phyloP scores from a whole-genome alignment of 805 yeast genomes.

The Millerozyma miso region DNA sequence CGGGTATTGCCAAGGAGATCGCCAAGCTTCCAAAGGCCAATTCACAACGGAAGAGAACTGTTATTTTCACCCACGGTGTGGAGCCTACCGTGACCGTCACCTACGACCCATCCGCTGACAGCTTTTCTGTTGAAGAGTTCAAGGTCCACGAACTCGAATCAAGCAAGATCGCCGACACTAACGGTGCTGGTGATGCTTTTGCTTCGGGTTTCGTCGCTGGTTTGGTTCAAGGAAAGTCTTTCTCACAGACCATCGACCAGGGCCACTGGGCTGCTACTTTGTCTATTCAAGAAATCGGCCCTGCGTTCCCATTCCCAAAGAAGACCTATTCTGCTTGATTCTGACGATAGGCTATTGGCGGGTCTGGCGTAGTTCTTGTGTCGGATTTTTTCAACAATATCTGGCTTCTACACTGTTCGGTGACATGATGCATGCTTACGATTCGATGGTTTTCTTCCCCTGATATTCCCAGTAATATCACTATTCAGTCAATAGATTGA shows the following conservation, averaged over 20 bases:
- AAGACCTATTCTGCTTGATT: slow-evolving; percentile 38
- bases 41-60: slow-evolving; percentile 68
- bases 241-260: slow-evolving; percentile 62
- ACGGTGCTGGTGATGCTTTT: slow-evolving; percentile 99
- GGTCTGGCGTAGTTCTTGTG: not conserved
- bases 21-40: slow-evolving; percentile 77
- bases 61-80: slow-evolving; percentile 91
- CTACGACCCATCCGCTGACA: slow-evolving; percentile 45
- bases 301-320: slow-evolving; percentile 85
- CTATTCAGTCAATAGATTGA: not conserved
- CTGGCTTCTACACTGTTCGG: not conserved
- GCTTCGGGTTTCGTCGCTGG: slow-evolving; percentile 96
- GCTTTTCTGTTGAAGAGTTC: slow-evolving; percentile 47
- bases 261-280: slow-evolving; percentile 97
- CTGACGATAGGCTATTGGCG: not conserved
- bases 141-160: slow-evolving; percentile 70
- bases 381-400: not conserved
- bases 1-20: slow-evolving; percentile 74
- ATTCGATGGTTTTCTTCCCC: not conserved
- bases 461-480: not conserved
- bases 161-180: slow-evolving; percentile 78
- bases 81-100: slow-evolving; percentile 82
- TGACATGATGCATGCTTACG: not conserved
- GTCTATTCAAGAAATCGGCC: slow-evolving; percentile 91
- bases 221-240: slow-evolving; percentile 64